Percentiles rank a stretch among this genome's conserved stretches.
These are phyloP conservation scores for Rasamsonia emersonii DNA, from an alignment of 2,329 filamentous ascomycete species.

Conservation along the genomic window DNA sequence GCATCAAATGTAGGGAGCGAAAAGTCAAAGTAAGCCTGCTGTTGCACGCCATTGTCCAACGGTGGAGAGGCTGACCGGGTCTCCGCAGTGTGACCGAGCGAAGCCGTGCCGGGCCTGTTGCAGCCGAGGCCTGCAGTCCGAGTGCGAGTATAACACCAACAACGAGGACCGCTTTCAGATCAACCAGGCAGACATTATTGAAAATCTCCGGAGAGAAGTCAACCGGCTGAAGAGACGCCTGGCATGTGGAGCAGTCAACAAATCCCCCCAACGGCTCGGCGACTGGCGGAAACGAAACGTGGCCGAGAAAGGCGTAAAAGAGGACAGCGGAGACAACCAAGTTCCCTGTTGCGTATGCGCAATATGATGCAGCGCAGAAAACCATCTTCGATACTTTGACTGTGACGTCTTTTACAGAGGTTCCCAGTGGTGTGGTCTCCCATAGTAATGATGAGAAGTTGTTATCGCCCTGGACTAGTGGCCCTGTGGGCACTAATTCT, in stretches of 20 bases:
- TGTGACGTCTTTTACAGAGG: too few relatives aligned
- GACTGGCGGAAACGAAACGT: not conserved
- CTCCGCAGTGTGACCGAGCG: constrained; percentile 19
- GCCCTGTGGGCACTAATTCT: too few relatives aligned
- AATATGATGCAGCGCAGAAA: too few relatives aligned
- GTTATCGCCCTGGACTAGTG: too few relatives aligned
- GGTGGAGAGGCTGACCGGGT: not conserved
- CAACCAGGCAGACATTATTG: constrained; percentile 43
- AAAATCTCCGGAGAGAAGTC: constrained; percentile 18
- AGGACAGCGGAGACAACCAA: too few relatives aligned
- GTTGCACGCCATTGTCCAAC: not conserved
- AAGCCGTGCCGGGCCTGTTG: constrained; percentile 20
- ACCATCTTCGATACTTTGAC: too few relatives aligned
- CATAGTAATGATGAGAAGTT: too few relatives aligned
- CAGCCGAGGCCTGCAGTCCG: constrained; percentile 17
- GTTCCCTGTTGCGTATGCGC: too few relatives aligned
- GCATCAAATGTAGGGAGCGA: constrained; percentile 20
- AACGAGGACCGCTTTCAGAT: constrained; percentile 55
- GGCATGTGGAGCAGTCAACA: constrained; percentile 2
- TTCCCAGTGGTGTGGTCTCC: too few relatives aligned
- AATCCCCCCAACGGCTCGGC: not conserved
- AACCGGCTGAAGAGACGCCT: constrained; percentile 7
- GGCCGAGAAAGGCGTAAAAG: not conserved
- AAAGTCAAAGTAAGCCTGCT: constrained; percentile 18
- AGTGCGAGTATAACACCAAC: constrained; percentile 21